Evolutionary conservation across 2,329 filamentous ascomycete genomes (phyloP).

Genomic region (Biscogniauxia marginata): DNA sequence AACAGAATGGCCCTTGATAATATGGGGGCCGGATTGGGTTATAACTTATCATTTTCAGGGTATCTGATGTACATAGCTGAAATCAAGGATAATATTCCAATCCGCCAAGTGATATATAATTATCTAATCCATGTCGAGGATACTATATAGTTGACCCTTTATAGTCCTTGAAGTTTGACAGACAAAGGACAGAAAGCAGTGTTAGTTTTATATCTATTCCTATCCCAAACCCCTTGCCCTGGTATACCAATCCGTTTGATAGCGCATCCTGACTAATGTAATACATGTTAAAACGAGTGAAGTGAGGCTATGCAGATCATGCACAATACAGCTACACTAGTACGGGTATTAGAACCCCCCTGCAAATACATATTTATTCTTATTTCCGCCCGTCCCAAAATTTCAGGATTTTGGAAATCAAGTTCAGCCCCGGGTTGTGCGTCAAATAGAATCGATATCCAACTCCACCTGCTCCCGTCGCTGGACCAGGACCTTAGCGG

Average conservation of each 20-base stretch:
- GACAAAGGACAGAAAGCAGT: not conserved
- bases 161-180: not conserved
- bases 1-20: not conserved
- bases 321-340: not conserved
- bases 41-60: not conserved
- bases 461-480: constrained; percentile 11
- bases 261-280: not conserved
- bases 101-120: not conserved
- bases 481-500: constrained; percentile 10
- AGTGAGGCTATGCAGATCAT: not conserved
- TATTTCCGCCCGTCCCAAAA: not conserved
- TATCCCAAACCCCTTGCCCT: not conserved
- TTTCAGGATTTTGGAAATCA: not conserved
- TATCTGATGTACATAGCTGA: not conserved
- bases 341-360: not conserved
- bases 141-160: not conserved
- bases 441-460: constrained; percentile 7
- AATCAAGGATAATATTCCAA: not conserved
- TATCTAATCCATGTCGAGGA: not conserved
- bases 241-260: not conserved
- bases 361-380: not conserved
- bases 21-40: no score
- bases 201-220: not conserved
- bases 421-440: not conserved
- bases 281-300: not conserved